Evolutionary conservation across 2,329 filamentous ascomycete species (phyloP), one percentile per base, ranked within the genome.

Genomic region (Xylaria sp.): DNA sequence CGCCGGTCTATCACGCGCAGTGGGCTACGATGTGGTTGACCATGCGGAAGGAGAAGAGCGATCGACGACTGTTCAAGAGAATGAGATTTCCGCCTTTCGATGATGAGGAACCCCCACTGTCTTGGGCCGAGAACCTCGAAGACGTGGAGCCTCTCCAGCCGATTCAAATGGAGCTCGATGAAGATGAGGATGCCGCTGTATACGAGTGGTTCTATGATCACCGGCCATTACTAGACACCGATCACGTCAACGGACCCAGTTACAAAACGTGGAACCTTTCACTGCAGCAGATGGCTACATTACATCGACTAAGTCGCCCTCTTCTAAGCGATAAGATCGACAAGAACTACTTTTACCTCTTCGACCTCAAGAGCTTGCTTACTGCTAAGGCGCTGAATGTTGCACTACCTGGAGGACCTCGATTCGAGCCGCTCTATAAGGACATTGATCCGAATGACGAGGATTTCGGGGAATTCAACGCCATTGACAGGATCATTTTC

Each of bases 21-120:
- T 99, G 96, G 96, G 96, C 96, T 13, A 97, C 95, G 64, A 99
- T 99, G 96, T 99, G 96, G 96, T 91, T 97, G 31, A 94, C 92
- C 54, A 99, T 99, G 96, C 90, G 96, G 76, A 92, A 97, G 76
- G 96, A 99, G 80, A 99, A 99, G 86, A 96, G 94, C 78, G 96
- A 99, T 78, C 86, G 96, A 81, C 86, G 95, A 78, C 89, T 98
- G 75, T 99, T 99, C 86, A 99, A 99, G 85, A 90, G 96, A 73
- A 99, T 99, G 96, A 90, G 97, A 75, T 99, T 99, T 76, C 96
- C 96, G 20, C 97, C 97, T 0, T 99, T 99, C 75, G 96, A 99
- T 75, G 97, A 99, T 78, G 96, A 99, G 83, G 96, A 99, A 78
- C 97, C 96, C 5, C 97, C 96, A 13, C 85, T 99, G 74, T 98